Evolutionary conservation across 1,284 basidiomycete species (phyloP), one percentile per base, ranked within the genome.

Genomic region (Moesziomyces antarcticus): DNA sequence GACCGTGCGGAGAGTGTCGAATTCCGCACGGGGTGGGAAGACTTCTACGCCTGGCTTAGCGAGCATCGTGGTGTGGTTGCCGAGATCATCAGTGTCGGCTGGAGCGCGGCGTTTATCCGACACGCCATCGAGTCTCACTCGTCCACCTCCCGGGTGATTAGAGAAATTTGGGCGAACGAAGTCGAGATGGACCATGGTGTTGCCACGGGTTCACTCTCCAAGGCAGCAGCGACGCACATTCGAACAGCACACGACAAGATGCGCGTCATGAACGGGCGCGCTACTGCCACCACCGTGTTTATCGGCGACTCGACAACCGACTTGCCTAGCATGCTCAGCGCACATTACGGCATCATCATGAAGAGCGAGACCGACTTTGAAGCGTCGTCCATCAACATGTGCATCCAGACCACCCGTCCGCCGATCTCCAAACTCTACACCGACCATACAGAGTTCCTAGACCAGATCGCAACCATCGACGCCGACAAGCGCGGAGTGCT

Each of bases 221-320:
- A 64, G n/a, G 57, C 62, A 1, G 49, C 50, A 1, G 43, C 42
- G 42, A 37, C 16, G 18, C 45, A 53, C 3, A 76, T 83, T 11
- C 44, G 80, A 0, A 82, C 75, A 0, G 79, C 63, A 0, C 22
- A 56, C 5, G 64, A 83, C 69, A 83, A 83, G 47, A 47, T 73
- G 3, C 20, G 56, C 3, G 48, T 73, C 14, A 51, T 77, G 48
- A 22, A 65, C 5, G 6, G 42, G 5, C 33, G 75, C 14, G n/a
- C 27, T 7, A 18, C 18, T 27, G 13, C 40, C 18, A 13, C 46
- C 41, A 72, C 37, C 13, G 57, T 83, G 18, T 83, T 80, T 49
- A 61, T 81, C 0, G 82, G 82, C 18, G 82, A 83, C 48, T 76
- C 77, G 24, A 58, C 59, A 21, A 82, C 81, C 6, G 82, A 83